phyloP scores from a whole-genome alignment of 2,329 filamentous ascomycete genomes.

The Fusarium sp. region DNA sequence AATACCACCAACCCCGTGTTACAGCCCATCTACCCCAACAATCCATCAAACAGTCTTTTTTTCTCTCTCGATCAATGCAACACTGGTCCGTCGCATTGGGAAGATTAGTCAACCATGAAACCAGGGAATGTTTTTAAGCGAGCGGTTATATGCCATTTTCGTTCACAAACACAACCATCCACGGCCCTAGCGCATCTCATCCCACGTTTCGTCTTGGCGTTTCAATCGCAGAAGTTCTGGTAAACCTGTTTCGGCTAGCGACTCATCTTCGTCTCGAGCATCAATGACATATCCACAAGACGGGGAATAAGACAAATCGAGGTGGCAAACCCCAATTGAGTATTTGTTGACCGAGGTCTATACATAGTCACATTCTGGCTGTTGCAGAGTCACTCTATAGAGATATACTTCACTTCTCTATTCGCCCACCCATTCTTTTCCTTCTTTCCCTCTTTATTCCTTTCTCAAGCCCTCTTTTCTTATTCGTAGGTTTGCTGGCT shows the following conservation, averaged over 20 bases:
- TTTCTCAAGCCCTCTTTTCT: neutral
- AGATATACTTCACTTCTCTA: neutral
- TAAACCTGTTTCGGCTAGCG: neutral
- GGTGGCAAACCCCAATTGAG: neutral
- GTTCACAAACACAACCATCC: neutral
- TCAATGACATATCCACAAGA: neutral
- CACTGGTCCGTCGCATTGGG: neutral
- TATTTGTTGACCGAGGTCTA: neutral
- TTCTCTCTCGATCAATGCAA: neutral
- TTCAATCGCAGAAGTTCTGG: conserved; percentile 1
- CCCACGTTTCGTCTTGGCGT: conserved; percentile 30
- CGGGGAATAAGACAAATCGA: neutral
- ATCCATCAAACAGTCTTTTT: neutral
- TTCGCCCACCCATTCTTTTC: neutral
- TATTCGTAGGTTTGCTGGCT: neutral
- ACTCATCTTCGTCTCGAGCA: neutral
- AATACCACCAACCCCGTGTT: conserved; percentile 26
- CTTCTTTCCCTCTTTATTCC: neutral
- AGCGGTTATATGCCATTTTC: neutral
- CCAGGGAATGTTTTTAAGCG: conserved; percentile 3
- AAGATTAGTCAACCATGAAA: neutral
- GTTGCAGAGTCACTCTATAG: neutral
- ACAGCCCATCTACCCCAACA: conserved; percentile 1
- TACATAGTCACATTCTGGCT: neutral
- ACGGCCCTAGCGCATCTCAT: conserved; percentile 8